phyloP scores from a whole-genome alignment of 2,329 filamentous ascomycete genomes.

The Talaromyces sp. region DNA sequence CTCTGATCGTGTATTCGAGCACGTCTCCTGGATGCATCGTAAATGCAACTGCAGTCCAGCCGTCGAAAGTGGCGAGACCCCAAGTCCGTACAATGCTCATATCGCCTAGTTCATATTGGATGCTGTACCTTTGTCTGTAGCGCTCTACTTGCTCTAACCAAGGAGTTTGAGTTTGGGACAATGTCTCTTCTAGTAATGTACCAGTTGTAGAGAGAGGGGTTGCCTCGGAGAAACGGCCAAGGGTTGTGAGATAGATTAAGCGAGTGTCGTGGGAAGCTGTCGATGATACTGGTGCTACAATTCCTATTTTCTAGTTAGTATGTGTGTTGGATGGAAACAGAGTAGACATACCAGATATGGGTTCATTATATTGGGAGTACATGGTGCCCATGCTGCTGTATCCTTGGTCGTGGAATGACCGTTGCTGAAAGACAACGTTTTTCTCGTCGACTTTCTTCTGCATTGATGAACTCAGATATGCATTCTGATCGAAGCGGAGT shows the following conservation, averaged over 20 bases:
- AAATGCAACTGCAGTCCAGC: conserved; percentile 49
- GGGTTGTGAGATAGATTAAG: conserved; percentile 31
- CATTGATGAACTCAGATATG: conserved; percentile 23
- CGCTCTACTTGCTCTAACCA: conserved; percentile 34
- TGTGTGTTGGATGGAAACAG: not conserved
- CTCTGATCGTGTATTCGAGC: conserved; percentile 53
- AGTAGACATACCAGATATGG: conserved; percentile 31
- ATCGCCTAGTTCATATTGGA: conserved; percentile 50
- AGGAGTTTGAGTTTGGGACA: conserved; percentile 14
- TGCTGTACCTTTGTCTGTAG: conserved; percentile 46
- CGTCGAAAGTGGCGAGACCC: conserved; percentile 52
- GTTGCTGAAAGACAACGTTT: conserved; percentile 20
- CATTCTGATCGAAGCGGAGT: conserved; percentile 18
- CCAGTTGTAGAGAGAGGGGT: conserved; percentile 12
- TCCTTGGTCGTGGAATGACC: conserved; percentile 23
- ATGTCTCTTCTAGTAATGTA: conserved; percentile 8
- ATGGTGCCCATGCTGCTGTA: conserved; percentile 14
- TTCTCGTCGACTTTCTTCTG: not conserved
- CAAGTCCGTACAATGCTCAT: conserved; percentile 51
- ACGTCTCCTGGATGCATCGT: conserved; percentile 57
- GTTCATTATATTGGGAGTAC: conserved; percentile 28
- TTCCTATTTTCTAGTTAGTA: conserved; percentile 20
- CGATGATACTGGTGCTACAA: conserved; percentile 25
- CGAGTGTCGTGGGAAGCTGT: conserved; percentile 19
- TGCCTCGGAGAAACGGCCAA: conserved; percentile 27